A percentile compares a stretch with the other conserved stretches of the same genome.
These are phyloP conservation scores for Lachnum nothofagi DNA, from an alignment of 2,329 filamentous ascomycete genomes.

Conservation along the genomic window DNA sequence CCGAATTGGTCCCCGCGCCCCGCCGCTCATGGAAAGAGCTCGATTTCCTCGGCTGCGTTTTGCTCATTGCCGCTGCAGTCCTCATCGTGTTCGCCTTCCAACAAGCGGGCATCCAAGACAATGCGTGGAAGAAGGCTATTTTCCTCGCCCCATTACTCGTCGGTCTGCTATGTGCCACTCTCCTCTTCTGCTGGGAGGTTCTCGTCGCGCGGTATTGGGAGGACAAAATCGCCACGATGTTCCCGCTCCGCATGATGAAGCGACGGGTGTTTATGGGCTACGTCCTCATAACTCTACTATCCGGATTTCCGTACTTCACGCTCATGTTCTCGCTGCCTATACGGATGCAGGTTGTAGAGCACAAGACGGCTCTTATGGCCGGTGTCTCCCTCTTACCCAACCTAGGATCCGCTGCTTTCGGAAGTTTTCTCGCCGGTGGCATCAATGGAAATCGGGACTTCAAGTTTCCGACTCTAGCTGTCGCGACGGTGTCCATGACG, in stretches of 20 bases:
- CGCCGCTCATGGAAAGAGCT: slow-evolving; percentile 1
- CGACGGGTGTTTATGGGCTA: not conserved
- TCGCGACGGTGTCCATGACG: not conserved
- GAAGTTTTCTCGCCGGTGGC: not conserved
- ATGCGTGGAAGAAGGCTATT: slow-evolving; percentile 1
- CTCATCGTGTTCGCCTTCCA: slow-evolving; percentile 6
- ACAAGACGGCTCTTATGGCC: not conserved
- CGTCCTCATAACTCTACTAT: not conserved
- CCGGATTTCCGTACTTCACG: slow-evolving; percentile 3
- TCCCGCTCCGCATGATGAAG: not conserved
- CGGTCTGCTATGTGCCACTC: not conserved
- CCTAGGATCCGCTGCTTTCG: not conserved
- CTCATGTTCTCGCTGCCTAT: slow-evolving; percentile 3
- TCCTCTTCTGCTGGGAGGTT: not conserved
- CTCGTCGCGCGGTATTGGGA: not conserved
- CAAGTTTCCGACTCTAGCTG: not conserved
- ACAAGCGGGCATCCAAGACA: not conserved
- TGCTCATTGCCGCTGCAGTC: not conserved
- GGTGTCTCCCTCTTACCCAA: slow-evolving; percentile 4
- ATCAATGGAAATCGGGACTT: slow-evolving; percentile 1
- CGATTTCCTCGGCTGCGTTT: slow-evolving; percentile 1
- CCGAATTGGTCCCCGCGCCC: not conserved
- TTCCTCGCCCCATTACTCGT: not conserved
- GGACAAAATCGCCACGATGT: not conserved
- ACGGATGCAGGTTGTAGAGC: slow-evolving; percentile 6